Percentiles rank a stretch among this genome's conserved stretches.
These are phyloP conservation scores for Macrolepiota albuminosa DNA, from an alignment of 768 basidiomycete genomes.

Conservation along the genomic window DNA sequence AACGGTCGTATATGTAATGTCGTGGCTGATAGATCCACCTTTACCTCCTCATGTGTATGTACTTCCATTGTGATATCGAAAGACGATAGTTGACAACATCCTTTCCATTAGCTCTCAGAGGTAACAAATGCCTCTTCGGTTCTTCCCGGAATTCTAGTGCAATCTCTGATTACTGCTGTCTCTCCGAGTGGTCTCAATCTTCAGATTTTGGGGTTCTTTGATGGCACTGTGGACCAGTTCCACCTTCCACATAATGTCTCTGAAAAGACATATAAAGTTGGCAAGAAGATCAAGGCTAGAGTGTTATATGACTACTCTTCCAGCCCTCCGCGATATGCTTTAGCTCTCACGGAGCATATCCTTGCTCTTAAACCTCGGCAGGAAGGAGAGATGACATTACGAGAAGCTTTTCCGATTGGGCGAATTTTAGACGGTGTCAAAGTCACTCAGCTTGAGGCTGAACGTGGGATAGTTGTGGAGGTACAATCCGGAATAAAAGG, in stretches of 20 bases:
- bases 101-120: conserved; percentile 55
- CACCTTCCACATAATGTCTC: conserved; percentile 54
- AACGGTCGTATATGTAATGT: conserved; percentile 82
- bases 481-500: conserved; percentile 63
- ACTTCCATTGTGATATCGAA: neutral
- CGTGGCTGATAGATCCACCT: conserved; percentile 41
- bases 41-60: conserved; percentile 55
- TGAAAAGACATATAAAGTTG: conserved; percentile 49
- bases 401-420: conserved; percentile 69
- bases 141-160: conserved; percentile 82
- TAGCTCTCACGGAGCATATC: conserved; percentile 73
- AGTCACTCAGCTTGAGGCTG: conserved; percentile 69
- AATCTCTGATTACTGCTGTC: conserved; percentile 75
- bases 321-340: conserved; percentile 78
- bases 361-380: conserved; percentile 45
- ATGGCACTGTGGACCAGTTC: conserved; percentile 80
- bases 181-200: conserved; percentile 74
- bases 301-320: conserved; percentile 77
- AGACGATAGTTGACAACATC: neutral
- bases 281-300: conserved; percentile 77
- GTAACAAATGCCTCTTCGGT: conserved; percentile 75
- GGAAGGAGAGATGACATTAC: conserved; percentile 28
- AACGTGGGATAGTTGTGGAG: conserved; percentile 76
- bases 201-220: conserved; percentile 88
- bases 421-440: conserved; percentile 66